phyloP scores from a whole-genome alignment of 2,329 filamentous ascomycete species.

The Monilinia laxa region DNA sequence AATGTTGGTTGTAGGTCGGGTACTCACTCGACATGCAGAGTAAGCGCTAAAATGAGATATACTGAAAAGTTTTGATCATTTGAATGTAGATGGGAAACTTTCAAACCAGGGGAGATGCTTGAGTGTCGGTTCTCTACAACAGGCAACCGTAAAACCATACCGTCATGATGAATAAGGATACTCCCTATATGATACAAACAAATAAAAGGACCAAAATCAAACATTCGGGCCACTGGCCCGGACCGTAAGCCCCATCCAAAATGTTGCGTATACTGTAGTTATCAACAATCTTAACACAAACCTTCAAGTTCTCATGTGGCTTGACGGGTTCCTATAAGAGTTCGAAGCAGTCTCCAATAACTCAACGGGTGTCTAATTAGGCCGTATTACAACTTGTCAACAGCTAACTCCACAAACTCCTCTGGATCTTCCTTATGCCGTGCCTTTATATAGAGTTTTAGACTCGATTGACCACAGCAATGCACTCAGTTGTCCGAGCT shows the following conservation, averaged over 20 bases:
- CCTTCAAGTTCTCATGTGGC: neutral
- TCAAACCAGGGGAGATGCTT: neutral
- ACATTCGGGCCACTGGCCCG: neutral
- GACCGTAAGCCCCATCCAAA: neutral
- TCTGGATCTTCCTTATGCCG: neutral
- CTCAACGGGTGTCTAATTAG: neutral
- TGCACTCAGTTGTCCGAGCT: slow-evolving; percentile 11
- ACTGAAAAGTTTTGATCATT: neutral
- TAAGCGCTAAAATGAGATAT: neutral
- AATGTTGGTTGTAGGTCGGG: neutral
- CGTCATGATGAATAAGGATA: neutral
- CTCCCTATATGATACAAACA: neutral
- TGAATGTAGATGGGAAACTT: slow-evolving; percentile 44
- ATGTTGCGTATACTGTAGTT: neutral
- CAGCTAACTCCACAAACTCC: neutral
- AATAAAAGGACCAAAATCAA: neutral
- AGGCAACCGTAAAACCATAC: slow-evolving; percentile 5
- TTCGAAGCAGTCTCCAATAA: neutral
- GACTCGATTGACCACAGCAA: neutral
- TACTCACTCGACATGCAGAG: neutral
- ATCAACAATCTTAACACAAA: neutral
- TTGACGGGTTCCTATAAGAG: neutral
- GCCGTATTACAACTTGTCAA: neutral
- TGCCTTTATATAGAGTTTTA: neutral
- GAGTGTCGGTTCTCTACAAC: slow-evolving; percentile 8